These are phyloP conservation scores for Colletotrichum salicis DNA, from an alignment of 2,329 filamentous ascomycete genomes.

Conservation along the genomic window DNA sequence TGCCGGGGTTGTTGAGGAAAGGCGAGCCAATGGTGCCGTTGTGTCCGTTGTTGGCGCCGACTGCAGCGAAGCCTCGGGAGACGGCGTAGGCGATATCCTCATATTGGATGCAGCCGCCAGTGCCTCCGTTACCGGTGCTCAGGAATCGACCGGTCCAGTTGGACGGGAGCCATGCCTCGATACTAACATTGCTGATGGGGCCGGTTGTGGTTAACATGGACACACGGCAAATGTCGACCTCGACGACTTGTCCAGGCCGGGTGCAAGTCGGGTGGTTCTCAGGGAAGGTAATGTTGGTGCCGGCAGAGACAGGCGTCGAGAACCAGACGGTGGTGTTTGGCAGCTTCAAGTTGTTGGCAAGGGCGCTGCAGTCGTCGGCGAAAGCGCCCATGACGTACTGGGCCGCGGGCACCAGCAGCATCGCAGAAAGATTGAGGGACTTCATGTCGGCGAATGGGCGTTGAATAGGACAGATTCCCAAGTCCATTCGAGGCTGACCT, in stretches of 20 bases:
- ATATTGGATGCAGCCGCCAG: constrained; percentile 59
- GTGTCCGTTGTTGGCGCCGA: constrained; percentile 62
- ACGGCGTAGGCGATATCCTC: constrained; percentile 55
- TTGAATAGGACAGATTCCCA: constrained; percentile 4
- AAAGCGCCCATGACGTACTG: constrained; percentile 26
- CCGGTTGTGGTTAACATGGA: constrained; percentile 48
- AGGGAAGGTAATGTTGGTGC: constrained; percentile 50
- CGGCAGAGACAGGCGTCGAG: constrained; percentile 49
- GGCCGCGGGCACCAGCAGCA: constrained; percentile 33
- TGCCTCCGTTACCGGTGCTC: constrained; percentile 59
- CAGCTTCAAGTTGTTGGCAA: constrained; percentile 41
- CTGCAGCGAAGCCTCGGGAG: constrained; percentile 53
- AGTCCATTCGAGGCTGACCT: neutral
- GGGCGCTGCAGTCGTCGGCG: constrained; percentile 37
- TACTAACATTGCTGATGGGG: constrained; percentile 53
- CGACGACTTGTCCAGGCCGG: constrained; percentile 36
- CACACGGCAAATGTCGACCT: constrained; percentile 43
- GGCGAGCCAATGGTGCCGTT: constrained; percentile 51
- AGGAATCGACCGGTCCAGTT: constrained; percentile 58
- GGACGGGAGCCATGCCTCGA: constrained; percentile 59
- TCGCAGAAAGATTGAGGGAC: constrained; percentile 22
- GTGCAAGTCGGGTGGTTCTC: constrained; percentile 52
- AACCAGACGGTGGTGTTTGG: constrained; percentile 46
- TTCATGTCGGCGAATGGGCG: constrained; percentile 25
- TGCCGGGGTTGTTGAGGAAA: constrained; percentile 49